Evolutionary conservation across 2,329 filamentous ascomycete species (phyloP), one percentile per base, ranked within the genome.

Genomic region (Neophaeococcomyces aloes): DNA sequence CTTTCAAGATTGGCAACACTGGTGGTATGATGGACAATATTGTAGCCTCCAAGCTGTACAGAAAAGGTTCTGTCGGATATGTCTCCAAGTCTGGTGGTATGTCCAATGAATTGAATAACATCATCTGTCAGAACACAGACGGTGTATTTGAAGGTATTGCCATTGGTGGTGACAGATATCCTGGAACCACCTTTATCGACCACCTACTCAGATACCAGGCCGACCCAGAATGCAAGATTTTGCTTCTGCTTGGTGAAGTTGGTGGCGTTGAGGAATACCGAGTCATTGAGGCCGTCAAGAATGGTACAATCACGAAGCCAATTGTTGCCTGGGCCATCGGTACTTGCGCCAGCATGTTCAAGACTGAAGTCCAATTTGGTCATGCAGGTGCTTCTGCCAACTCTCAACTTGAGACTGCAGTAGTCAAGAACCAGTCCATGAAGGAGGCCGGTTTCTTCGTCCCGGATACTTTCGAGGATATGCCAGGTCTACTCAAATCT

Each of bases 1-100:
- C 85, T 66, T 98, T 89, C 84, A 98, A 96, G 80, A 98, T 98
- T 55, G 91, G 91, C 67, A 98, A 98, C 79, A 98, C 91, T 60
- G 91, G 91, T 78, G 91, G 91, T 70, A 98, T 98, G 91, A 98
- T 98, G 91, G 91, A 98, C 79, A 98, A 98, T 79, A 98, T 98
- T 61, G 91, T 98, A 53, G 87, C 91, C 58, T 96, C 91, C 66
- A 98, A 98, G 81, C 86, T 98, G 50, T 98, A 98, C 81, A 89
- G 91, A 70, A 91, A 91, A 73, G 91, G 91, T 59, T 96, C 91
- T 58, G 88, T 98, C 56, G 91, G 86, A 59, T 98, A 98, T 70
- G 91, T 98, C 69, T 96, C 89, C 77, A 98, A 98, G 78, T 98
- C 91, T 47, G 91, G 91, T 65, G 91, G 91, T 72, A 98, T 98